These are phyloP conservation scores for Syzygium jambos DNA, from an alignment of 345 rosid genomes.

Conservation along the genomic window DNA sequence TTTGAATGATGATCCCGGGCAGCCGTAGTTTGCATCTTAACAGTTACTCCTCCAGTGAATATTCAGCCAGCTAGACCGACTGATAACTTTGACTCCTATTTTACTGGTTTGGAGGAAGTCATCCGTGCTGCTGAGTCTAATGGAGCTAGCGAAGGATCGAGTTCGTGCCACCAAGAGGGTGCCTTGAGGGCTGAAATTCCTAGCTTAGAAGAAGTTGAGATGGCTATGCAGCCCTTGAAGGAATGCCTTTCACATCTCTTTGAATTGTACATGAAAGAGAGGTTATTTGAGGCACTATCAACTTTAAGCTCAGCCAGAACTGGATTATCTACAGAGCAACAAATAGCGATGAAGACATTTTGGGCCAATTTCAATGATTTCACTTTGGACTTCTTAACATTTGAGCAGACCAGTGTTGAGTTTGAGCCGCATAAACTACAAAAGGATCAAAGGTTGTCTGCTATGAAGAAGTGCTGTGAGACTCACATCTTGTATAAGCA, in stretches of 20 bases:
- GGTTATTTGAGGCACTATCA: background rate
- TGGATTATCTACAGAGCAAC: background rate
- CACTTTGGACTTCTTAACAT: background rate
- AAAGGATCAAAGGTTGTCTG: background rate
- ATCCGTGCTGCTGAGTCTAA: background rate
- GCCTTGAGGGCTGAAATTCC: background rate
- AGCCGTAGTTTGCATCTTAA: background rate
- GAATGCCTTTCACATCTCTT: background rate
- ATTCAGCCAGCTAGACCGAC: background rate
- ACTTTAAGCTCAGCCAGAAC: background rate
- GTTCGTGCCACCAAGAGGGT: background rate
- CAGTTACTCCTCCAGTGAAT: background rate
- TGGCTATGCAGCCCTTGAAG: constrained; percentile 1
- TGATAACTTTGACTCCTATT: background rate
- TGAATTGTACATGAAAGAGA: constrained; percentile 2
- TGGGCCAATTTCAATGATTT: background rate
- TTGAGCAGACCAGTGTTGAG: background rate
- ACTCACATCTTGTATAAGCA: background rate
- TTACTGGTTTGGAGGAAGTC: background rate
- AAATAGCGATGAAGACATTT: background rate
- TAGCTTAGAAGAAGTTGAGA: background rate
- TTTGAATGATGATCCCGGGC: background rate
- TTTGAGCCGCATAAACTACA: background rate
- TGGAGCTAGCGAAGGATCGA: background rate
- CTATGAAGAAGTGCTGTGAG: background rate